Conservation (phyloP, 2,329 filamentous ascomycete genomes). For the Arthrobotrys sphaeroides region DNA sequence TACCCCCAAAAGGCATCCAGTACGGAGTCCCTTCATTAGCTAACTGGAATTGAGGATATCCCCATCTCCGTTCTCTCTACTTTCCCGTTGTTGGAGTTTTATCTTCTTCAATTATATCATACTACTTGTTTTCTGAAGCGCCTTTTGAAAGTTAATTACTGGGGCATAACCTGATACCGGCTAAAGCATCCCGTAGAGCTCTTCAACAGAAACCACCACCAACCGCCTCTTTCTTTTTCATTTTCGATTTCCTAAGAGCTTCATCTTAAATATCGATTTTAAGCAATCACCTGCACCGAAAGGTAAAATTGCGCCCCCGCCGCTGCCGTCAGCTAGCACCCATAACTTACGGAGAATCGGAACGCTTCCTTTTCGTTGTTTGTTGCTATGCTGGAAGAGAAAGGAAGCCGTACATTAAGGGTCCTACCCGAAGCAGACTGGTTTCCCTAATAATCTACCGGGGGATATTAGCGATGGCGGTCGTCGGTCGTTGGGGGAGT, state of each 20-base stretch:
- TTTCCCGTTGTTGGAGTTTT: background rate
- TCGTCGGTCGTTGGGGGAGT: background rate
- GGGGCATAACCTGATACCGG: conserved; percentile 35
- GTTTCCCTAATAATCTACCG: conserved; percentile 1
- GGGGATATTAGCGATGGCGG: conserved; percentile 6
- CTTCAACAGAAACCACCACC: conserved; percentile 12
- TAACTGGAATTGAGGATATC: conserved; percentile 39
- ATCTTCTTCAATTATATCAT: conserved; percentile 4
- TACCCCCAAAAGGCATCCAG: conserved; percentile 17
- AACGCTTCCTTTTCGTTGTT: background rate
- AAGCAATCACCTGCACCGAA: conserved; percentile 22
- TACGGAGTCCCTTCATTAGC: conserved; percentile 28
- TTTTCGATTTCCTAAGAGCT: background rate
- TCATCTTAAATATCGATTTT: conserved; percentile 22
- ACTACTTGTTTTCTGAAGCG: conserved; percentile 17
- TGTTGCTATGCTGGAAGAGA: conserved; percentile 40
- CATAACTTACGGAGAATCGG: conserved; percentile 22
- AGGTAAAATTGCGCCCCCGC: conserved; percentile 34
- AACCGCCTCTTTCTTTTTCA: background rate
- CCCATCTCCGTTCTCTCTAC: background rate
- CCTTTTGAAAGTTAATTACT: conserved; percentile 2
- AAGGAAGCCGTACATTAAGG: conserved; percentile 11
- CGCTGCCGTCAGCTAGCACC: conserved; percentile 3
- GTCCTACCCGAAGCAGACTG: conserved; percentile 49
- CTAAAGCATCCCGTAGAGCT: conserved; percentile 41